Percentiles rank a stretch among this genome's conserved stretches.
phyloP scores from a whole-genome alignment of 1,284 basidiomycete genomes.

The Apiotrichum sp. region DNA sequence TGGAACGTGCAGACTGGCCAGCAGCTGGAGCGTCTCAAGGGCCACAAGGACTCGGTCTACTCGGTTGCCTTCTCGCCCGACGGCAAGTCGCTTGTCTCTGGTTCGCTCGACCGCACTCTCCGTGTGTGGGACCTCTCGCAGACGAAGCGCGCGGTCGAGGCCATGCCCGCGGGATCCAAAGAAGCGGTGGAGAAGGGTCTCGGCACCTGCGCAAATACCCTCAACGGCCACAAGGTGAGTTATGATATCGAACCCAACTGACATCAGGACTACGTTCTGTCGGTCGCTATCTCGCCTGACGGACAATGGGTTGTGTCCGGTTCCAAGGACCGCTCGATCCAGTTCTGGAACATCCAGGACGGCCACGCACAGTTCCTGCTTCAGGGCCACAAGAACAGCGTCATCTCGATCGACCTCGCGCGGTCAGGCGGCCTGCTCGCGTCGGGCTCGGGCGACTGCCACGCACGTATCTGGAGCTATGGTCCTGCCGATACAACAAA shows the following conservation, averaged over 20 bases:
- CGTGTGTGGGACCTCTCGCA: constrained; percentile 73
- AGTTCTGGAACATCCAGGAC: constrained; percentile 76
- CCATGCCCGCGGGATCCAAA: constrained; percentile 24
- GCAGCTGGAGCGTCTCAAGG: constrained; percentile 67
- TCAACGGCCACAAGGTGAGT: constrained; percentile 74
- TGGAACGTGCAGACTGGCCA: constrained; percentile 73
- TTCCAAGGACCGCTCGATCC: constrained; percentile 81
- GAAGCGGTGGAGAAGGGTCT: constrained; percentile 45
- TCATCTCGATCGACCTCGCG: constrained; percentile 78
- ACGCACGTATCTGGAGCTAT: constrained; percentile 66
- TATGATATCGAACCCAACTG: not conserved
- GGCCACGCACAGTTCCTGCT: constrained; percentile 74
- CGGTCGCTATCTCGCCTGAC: constrained; percentile 68
- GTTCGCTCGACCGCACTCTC: constrained; percentile 77
- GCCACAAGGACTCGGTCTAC: constrained; percentile 78
- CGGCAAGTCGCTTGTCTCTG: constrained; percentile 66
- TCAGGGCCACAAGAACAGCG: constrained; percentile 85
- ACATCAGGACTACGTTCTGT: constrained; percentile 47
- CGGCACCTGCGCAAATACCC: constrained; percentile 65
- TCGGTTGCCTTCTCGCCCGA: constrained; percentile 82
- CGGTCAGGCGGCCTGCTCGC: constrained; percentile 68
- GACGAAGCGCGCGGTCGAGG: constrained; percentile 41
- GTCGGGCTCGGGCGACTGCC: constrained; percentile 81
- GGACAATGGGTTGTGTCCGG: constrained; percentile 83
- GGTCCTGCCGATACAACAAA: constrained; percentile 16